Conservation (phyloP, 2,329 filamentous ascomycete genomes). For the Venturia effusa region DNA sequence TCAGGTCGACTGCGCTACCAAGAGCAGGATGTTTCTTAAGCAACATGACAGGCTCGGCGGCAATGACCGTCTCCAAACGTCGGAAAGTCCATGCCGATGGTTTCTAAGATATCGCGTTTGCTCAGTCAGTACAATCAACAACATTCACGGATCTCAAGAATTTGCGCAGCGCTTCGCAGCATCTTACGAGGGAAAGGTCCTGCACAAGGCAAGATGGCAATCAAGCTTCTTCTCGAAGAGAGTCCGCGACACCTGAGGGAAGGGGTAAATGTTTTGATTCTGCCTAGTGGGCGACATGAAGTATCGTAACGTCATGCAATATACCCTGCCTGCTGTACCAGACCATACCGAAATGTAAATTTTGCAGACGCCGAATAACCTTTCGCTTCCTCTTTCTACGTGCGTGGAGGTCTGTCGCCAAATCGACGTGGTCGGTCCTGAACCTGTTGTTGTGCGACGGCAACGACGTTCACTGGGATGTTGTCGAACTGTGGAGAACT, state of each 20-base stretch:
- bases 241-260: conserved; percentile 81
- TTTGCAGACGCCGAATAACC: not conserved
- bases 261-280: conserved; percentile 20
- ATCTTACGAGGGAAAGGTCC: not conserved
- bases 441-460: conserved; percentile 79
- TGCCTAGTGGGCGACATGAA: conserved; percentile 14
- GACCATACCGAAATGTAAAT: conserved; percentile 9
- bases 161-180: not conserved
- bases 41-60: too few species aligned
- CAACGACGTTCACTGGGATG: conserved; percentile 91
- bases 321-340: conserved; percentile 20
- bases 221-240: conserved; percentile 72
- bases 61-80: too few species aligned
- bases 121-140: not conserved
- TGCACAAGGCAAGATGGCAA: conserved; percentile 53
- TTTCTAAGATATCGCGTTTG: too few species aligned
- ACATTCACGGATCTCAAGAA: not conserved
- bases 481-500: conserved; percentile 69
- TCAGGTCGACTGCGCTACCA: too few species aligned
- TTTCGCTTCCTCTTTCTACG: conserved; percentile 13
- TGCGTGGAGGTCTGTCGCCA: conserved; percentile 46
- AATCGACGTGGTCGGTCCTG: conserved; percentile 74
- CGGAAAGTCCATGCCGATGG: too few species aligned
- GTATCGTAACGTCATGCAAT: conserved; percentile 21
- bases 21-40: too few species aligned